phyloP scores from a whole-genome alignment of 805 yeast species.

The Monosporozyma aerobia region DNA sequence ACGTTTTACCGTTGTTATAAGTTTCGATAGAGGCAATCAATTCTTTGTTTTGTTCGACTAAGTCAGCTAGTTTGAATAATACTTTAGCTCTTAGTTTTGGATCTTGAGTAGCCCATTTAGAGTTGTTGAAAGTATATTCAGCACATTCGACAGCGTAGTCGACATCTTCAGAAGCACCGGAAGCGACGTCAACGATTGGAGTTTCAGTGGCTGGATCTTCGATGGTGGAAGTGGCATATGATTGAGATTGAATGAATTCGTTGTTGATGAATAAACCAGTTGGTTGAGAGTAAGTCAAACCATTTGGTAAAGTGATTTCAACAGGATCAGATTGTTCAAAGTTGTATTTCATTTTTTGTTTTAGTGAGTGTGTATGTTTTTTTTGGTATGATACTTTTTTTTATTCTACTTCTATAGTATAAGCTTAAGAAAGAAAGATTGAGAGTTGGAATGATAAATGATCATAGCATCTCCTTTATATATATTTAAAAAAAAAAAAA shows the following conservation, averaged over 20 bases:
- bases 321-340: constrained; percentile 27
- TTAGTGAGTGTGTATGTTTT: constrained; percentile 2
- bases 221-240: constrained; percentile 46
- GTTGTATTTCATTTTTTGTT: constrained; percentile 1
- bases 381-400: not conserved
- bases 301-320: constrained; percentile 53
- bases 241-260: constrained; percentile 55
- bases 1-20: constrained; percentile 69
- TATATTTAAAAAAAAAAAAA: too few relatives aligned
- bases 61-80: constrained; percentile 55
- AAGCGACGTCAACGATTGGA: constrained; percentile 47
- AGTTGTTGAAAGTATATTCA: constrained; percentile 44
- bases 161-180: constrained; percentile 54
- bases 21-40: constrained; percentile 61
- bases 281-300: constrained; percentile 63
- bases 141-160: constrained; percentile 65
- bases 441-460: too few relatives aligned
- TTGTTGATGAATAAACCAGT: constrained; percentile 85
- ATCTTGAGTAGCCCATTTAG: constrained; percentile 50
- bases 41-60: constrained; percentile 55
- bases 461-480: too few relatives aligned
- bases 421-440: not conserved
- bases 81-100: constrained; percentile 48
- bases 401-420: too few relatives aligned
- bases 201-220: constrained; percentile 58